Conservation (phyloP, 129 eudicot species). For the Heracleum sosnowskyi region DNA sequence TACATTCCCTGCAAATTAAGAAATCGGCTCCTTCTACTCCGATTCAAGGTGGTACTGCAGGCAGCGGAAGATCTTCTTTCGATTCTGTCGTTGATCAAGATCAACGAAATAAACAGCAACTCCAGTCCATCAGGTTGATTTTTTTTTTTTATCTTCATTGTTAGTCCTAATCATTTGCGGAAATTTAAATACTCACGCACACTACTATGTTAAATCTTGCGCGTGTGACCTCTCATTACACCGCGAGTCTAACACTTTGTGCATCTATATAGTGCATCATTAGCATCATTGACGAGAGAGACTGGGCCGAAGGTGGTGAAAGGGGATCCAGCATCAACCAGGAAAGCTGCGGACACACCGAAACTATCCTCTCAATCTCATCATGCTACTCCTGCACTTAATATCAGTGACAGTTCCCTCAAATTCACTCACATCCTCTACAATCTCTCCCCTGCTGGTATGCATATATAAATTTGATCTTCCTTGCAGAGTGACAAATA, state of each 20-base stretch:
- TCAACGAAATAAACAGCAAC: constrained; percentile 45
- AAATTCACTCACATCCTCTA: constrained; percentile 88
- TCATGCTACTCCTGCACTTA: not conserved
- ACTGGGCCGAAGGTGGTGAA: constrained; percentile 79
- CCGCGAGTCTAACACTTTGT: not conserved
- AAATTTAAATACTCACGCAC: no score
- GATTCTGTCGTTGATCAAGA: constrained; percentile 43
- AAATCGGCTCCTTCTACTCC: constrained; percentile 77
- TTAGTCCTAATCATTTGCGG: not conserved
- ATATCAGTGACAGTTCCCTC: constrained; percentile 72
- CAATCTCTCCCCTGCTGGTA: constrained; percentile 93
- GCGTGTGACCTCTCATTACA: no score
- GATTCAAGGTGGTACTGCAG: constrained; percentile 11
- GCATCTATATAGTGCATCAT: constrained; percentile 42
- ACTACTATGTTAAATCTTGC: no score
- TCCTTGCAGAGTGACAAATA: no score
- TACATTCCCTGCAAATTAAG: constrained; percentile 85
- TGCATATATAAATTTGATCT: no score
- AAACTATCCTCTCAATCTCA: constrained; percentile 19
- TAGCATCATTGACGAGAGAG: constrained; percentile 86
- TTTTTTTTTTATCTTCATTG: no score
- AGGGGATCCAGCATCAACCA: constrained; percentile 62
- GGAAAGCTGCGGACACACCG: constrained; percentile 35
- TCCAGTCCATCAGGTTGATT: constrained; percentile 65
- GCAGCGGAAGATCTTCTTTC: constrained; percentile 17